Base-by-base conservation (phyloP, 345 rosid species). In the Adansonia digitata region DNA sequence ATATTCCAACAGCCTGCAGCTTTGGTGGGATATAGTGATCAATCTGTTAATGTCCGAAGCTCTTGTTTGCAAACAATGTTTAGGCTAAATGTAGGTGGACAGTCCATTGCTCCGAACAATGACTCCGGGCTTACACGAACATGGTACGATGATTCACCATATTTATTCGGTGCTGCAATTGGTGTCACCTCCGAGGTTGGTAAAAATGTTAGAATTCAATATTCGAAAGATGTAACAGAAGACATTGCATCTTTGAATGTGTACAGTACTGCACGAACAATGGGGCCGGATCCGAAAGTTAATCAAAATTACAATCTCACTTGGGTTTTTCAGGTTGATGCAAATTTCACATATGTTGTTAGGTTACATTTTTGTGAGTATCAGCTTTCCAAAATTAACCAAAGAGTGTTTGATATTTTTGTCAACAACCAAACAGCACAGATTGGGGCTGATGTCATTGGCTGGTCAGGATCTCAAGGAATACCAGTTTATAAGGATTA, bases 321-420 rank as follows among this genome's bases (percentile, higher is more conserved):
- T 18, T 87, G 94, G 94, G 61, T 80, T n/a, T 87, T 88, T 69
- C 75, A 74, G 52, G 84, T 85, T 42, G 92, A 90, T 77, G 73
- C 84, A 37, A 86, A 87, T 40, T 90, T 87, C 76, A 85, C 85
- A 0, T 90, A 88, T 40, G 56, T 87, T 35, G 82, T 88, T 13
- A 79, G 92, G 71, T 63, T 88, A 9, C 92, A 90, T 80, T 90
- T 90, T 72, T 90, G 90, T 42, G 92, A 90, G 59, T 79, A 75
- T 80, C 73, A 74, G 7, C n/a, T 76, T 0, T 53, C 63, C 1
- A 77, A 63, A 71, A 51, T 81, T 10, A 84, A 87, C 18, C 88
- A 88, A 77, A 86, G 86, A 64, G 82, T 79, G 69, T 88, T 87
- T 53, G 77, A 86, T 76, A 84, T 88, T 53, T 83, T 69, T 65